A percentile compares a stretch with the other conserved stretches of the same genome.
Conservation (phyloP, 1,139 yeast genomes). For the Spathaspora sp. region DNA sequence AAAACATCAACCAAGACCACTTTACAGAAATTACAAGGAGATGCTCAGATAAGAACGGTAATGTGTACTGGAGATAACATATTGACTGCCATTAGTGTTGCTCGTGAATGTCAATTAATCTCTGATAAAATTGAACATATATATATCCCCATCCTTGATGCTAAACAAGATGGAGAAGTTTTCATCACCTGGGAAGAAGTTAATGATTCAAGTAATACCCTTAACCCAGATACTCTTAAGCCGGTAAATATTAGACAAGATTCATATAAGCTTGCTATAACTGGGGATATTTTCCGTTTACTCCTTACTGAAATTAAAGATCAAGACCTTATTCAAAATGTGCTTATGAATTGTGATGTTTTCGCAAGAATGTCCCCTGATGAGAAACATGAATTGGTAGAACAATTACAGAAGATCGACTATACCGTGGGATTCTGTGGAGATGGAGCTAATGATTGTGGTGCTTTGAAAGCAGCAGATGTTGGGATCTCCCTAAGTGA, state of each 20-base stretch:
- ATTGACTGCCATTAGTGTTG: constrained; percentile 92
- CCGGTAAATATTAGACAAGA: constrained; percentile 39
- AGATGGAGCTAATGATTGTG: constrained; percentile 97
- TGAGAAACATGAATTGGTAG: constrained; percentile 93
- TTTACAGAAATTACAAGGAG: constrained; percentile 47
- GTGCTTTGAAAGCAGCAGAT: constrained; percentile 96
- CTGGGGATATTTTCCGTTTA: constrained; percentile 88
- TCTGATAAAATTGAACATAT: constrained; percentile 43
- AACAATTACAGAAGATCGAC: constrained; percentile 77
- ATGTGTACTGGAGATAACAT: constrained; percentile 99
- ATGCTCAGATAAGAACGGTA: constrained; percentile 75
- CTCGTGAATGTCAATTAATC: constrained; percentile 75
- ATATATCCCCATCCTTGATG: constrained; percentile 66
- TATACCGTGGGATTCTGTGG: constrained; percentile 98
- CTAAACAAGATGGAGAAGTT: constrained; percentile 30
- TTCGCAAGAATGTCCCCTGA: constrained; percentile 99
- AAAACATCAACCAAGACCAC: constrained; percentile 68
- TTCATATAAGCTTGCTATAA: constrained; percentile 70
- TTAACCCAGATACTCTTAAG: constrained; percentile 64
- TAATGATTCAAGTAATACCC: constrained; percentile 46
- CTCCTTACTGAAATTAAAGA: constrained; percentile 59
- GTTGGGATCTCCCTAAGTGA: constrained; percentile 94
- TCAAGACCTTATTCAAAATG: constrained; percentile 43
- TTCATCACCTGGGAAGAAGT: constrained; percentile 64
- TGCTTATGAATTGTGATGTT: constrained; percentile 72